Evolutionary conservation across 192 early-diverging fungal species (phyloP).

Genomic region (Gamsiella multidivaricata): DNA sequence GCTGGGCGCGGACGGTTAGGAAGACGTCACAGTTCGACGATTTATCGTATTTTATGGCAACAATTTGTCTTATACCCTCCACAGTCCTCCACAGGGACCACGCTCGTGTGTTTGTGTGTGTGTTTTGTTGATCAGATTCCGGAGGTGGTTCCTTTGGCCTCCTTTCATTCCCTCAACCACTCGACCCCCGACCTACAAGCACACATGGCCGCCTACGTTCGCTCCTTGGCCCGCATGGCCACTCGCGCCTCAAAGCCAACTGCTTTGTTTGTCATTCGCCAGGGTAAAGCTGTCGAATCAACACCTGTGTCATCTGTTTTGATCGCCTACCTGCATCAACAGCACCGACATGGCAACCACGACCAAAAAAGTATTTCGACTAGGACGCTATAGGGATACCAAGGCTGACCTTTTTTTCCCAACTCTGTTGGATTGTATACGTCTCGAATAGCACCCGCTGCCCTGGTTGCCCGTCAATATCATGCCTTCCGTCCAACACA

Average conservation of each 20-base stretch:
- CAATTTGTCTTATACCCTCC: neutral
- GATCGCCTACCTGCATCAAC: neutral
- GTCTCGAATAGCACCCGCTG: slow-evolving; percentile 29
- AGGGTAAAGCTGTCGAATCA: slow-evolving; percentile 12
- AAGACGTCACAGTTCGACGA: too few relatives aligned
- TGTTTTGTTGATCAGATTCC: slow-evolving; percentile 36
- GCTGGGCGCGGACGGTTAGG: too few relatives aligned
- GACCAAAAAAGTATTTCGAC: too few relatives aligned
- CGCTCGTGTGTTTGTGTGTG: neutral
- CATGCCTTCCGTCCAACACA: slow-evolving; percentile 48
- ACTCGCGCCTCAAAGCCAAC: slow-evolving; percentile 24
- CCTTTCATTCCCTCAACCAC: neutral
- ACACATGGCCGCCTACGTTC: slow-evolving; percentile 39
- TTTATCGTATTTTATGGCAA: neutral
- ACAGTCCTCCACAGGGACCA: too few relatives aligned
- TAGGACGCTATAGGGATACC: neutral
- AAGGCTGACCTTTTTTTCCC: neutral
- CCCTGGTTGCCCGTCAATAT: slow-evolving; percentile 39
- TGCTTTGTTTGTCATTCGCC: slow-evolving; percentile 14
- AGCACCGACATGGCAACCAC: too few relatives aligned
- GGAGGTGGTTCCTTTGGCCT: neutral
- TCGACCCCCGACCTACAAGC: neutral
- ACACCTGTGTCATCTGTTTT: neutral
- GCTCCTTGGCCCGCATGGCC: slow-evolving; percentile 41
- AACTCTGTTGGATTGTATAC: neutral